Conservation (phyloP, 192 early-diverging fungal genomes). For the Spinellus fusiger region DNA sequence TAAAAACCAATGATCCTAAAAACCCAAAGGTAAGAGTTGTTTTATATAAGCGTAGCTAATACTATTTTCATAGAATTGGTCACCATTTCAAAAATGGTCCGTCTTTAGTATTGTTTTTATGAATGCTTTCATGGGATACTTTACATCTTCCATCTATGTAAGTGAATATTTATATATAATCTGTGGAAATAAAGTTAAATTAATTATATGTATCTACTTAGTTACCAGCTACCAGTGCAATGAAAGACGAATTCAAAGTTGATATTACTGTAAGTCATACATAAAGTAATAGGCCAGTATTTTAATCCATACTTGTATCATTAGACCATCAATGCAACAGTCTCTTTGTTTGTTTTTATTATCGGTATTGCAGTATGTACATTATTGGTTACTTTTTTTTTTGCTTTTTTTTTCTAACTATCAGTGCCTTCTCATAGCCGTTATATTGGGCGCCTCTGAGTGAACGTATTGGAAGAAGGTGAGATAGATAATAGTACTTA, state of each 20-base stretch:
- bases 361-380: slow-evolving; percentile 1
- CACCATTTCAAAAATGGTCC: slow-evolving; percentile 4
- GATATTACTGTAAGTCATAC: slow-evolving; percentile 8
- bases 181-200: not conserved
- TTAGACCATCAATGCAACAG: slow-evolving; percentile 19
- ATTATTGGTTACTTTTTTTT: not conserved
- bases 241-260: slow-evolving; percentile 11
- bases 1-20: slow-evolving; percentile 3
- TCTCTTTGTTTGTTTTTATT: slow-evolving; percentile 15
- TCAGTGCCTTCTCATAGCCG: not conserved
- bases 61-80: slow-evolving; percentile 9
- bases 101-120: slow-evolving; percentile 3
- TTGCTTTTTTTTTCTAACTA: not conserved
- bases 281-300: not conserved
- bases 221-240: slow-evolving; percentile 15
- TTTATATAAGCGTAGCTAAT: not conserved
- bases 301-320: not conserved
- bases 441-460: slow-evolving; percentile 23
- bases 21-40: slow-evolving; percentile 11
- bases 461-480: slow-evolving; percentile 24
- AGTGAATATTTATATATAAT: not conserved
- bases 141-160: slow-evolving; percentile 16
- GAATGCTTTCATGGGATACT: slow-evolving; percentile 22
- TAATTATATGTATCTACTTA: not conserved
- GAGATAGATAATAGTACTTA: not conserved